phyloP scores from a whole-genome alignment of 106 monocot species.

The Dendrobium catenatum region DNA sequence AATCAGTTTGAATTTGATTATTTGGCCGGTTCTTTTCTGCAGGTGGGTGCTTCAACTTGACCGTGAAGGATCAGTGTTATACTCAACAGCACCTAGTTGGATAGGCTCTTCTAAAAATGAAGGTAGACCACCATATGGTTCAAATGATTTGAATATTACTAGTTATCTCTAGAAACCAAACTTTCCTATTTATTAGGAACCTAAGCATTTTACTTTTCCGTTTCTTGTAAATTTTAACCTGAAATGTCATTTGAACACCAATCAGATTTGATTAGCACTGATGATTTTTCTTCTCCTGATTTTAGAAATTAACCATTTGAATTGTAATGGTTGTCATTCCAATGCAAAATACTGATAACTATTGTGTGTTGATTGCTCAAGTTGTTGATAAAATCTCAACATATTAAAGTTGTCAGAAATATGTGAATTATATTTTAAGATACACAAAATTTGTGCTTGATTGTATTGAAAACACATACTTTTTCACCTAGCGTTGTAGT shows the following conservation, averaged over 20 bases:
- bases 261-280: background rate
- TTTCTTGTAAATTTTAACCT: background rate
- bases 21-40: slow-evolving; percentile 6
- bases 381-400: background rate
- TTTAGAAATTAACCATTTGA: background rate
- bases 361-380: background rate
- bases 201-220: background rate
- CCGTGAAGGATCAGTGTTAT: slow-evolving; percentile 58
- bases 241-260: background rate
- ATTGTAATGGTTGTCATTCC: background rate
- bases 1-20: slow-evolving; percentile 2
- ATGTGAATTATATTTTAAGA: background rate
- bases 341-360: background rate
- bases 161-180: background rate
- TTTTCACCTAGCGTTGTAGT: background rate
- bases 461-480: background rate
- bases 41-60: slow-evolving; percentile 99
- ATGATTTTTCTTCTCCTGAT: background rate
- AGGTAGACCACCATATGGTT: slow-evolving; percentile 14
- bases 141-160: background rate
- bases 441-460: background rate
- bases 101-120: slow-evolving; percentile 16
- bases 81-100: slow-evolving; percentile 91
- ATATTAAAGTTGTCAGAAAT: background rate
- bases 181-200: background rate